Evolutionary conservation across 192 early-diverging fungal genomes (phyloP), one percentile per base, ranked within the genome.

Genomic region (Entomortierella lignicola): DNA sequence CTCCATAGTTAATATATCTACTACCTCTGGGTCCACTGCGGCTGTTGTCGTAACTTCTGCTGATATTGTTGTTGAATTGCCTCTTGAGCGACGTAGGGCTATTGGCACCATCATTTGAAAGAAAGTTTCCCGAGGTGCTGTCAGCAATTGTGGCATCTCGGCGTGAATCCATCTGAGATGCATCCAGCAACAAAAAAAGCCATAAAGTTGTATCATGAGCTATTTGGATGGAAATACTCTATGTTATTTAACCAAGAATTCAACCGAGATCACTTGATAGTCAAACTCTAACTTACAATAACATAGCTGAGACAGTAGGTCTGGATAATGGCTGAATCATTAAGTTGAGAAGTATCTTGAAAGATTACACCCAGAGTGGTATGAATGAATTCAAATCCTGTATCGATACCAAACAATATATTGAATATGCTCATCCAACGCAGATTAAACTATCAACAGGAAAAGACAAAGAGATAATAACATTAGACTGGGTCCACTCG

Each of bases 401-500:
- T 66, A 32, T 79, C 75, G 20, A 69, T 30, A 39, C 75, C 75
- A 13, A 79, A 57, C 29, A 79, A 50, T 4, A 70, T 21, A 42
- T 70, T 79, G 51, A 70, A 79, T 25, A 5, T 68, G 44, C 75
- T 51, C 75, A 79, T 79, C 75, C 66, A 69, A 2, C 75, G 75
- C 0, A 79, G 20, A 44, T 66, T 70, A 34, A 79, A 79, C 75
- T 79, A 58, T 4, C 0, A 53, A 53, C 30, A 50, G 37, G 11
- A 57, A 47, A n/a, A 57, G 20, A 41, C 1, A 34, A 44, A 31
- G 23, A 21, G 39, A n/a, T n/a, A n/a, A n/a, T n/a, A n/a, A n/a
- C n/a, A n/a, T n/a, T n/a, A n/a, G n/a, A n/a, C n/a, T n/a, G n/a
- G n/a, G n/a, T n/a, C n/a, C n/a, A n/a, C n/a, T n/a, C n/a, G n/a